Base-by-base conservation (phyloP, 257 asterid species). In the Henckelia pumila region DNA sequence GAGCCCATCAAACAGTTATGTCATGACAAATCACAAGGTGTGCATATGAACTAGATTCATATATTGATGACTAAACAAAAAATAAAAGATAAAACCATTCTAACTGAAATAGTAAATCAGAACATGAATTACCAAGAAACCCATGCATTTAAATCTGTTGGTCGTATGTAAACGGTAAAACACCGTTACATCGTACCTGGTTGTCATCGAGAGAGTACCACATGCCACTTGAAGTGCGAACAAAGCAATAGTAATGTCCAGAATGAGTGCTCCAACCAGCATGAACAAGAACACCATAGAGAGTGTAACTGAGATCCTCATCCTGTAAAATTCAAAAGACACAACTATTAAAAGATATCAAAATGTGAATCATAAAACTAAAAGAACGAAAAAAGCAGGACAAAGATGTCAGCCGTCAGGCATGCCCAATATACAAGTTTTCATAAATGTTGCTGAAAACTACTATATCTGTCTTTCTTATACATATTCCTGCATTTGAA, bases 201-300 rank as follows among this genome's bases (percentile, higher is more conserved):
- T 93, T 93, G 82, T 93, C 99, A 80, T 93, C 99, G 16, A 93
- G 96, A 62, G 89, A 75, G 79, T 93, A 86, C 99, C 99, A 93
- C 89, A 88, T 84, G 77, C 99, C 99, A 76, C 84, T 93, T 61
- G 99, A 90, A 40, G 99, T 93, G 58, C 97, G 96, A 63, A 93
- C 96, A 83, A 88, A 93, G 86, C 99, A 90, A 82, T 84, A 93
- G 64, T 93, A 93, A 78, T 93, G 99, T 63, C 99, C 99, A 73
- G 96, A 93, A 82, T 80, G 97, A 68, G 99, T 93, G 78, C 85
- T 90, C 92, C 95, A 88, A 66, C 99, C 99, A 61, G 87, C 86
- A 84, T 93, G 99, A 73, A 93, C 99, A 76, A 93, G 95, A 69
- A 93, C 99, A 53, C 97, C 97, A 74, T 90, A 93, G 14, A 93